Conservation (phyloP, 202 grass and related monocot species). For the Digitaria exilis region DNA sequence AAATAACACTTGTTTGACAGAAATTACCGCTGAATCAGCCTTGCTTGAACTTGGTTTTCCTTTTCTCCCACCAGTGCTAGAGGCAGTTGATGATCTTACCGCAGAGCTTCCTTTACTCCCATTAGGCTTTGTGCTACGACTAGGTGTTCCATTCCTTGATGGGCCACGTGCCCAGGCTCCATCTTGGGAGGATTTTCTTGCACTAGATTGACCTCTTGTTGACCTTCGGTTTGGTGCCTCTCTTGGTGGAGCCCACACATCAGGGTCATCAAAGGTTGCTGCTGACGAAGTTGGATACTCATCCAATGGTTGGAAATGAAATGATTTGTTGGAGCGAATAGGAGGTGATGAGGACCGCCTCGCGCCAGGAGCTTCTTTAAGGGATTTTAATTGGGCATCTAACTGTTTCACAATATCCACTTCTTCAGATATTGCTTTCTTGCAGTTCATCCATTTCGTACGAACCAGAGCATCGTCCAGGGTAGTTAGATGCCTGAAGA, state of each 20-base stretch:
- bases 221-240: conserved; percentile 67
- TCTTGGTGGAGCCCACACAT: conserved; percentile 95
- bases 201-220: conserved; percentile 54
- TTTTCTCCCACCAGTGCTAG: conserved; percentile 67
- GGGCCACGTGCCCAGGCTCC: conserved; percentile 81
- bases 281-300: conserved; percentile 81
- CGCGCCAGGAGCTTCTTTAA: conserved; percentile 77
- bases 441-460: conserved; percentile 93
- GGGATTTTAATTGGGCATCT: conserved; percentile 78
- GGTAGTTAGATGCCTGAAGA: conserved; percentile 83
- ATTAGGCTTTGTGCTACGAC: conserved; percentile 62
- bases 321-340: conserved; percentile 81
- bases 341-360: conserved; percentile 84
- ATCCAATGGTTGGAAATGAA: conserved; percentile 95
- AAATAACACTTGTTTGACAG: not conserved
- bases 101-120: conserved; percentile 59
- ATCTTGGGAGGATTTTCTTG: conserved; percentile 77
- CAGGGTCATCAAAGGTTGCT: conserved; percentile 87
- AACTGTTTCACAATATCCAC: conserved; percentile 92
- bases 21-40: conserved; percentile 75
- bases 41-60: conserved; percentile 83
- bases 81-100: conserved; percentile 55
- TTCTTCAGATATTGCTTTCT: conserved; percentile 89
- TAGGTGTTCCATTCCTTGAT: conserved; percentile 63
- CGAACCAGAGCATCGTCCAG: conserved; percentile 72